Conservation (phyloP, 2,329 filamentous ascomycete genomes). For the Westerdykella ornata region DNA sequence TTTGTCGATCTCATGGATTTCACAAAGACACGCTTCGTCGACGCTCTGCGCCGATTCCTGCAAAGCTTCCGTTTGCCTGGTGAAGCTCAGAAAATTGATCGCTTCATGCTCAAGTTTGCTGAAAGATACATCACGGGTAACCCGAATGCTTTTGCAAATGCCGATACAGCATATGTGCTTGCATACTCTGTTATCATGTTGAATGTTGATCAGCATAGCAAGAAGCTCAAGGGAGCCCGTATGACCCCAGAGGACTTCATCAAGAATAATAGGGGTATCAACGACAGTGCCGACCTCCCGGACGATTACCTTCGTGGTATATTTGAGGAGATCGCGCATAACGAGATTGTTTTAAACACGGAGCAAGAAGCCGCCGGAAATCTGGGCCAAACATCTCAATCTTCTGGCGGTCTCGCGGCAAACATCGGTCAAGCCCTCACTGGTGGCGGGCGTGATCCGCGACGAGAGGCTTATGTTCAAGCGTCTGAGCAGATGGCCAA, state of each 20-base stretch:
- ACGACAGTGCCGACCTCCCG: conserved; percentile 88
- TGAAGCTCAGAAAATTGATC: conserved; percentile 97
- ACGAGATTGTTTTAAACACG: conserved; percentile 91
- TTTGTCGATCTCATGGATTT: conserved; percentile 98
- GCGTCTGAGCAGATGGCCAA: conserved; percentile 91
- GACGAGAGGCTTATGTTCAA: conserved; percentile 87
- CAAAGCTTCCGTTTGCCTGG: conserved; percentile 93
- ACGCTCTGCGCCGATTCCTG: conserved; percentile 82
- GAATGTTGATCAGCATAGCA: conserved; percentile 92
- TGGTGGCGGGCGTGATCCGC: conserved; percentile 84
- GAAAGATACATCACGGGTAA: conserved; percentile 93
- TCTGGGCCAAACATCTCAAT: conserved; percentile 55
- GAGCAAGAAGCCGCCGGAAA: conserved; percentile 86
- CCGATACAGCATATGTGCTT: conserved; percentile 93
- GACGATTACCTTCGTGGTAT: conserved; percentile 86
- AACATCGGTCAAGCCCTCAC: conserved; percentile 83
- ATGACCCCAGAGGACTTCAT: conserved; percentile 99
- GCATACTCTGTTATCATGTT: conserved; percentile 95
- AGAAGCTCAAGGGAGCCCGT: conserved; percentile 68
- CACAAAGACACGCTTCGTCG: conserved; percentile 81
- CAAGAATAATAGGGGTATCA: conserved; percentile 98
- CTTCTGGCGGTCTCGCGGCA: conserved; percentile 63
- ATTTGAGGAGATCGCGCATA: conserved; percentile 82
- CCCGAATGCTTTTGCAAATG: conserved; percentile 94
- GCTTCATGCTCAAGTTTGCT: conserved; percentile 98